Evolutionary conservation across 345 rosid genomes (phyloP).

Genomic region (Salix exigua): DNA sequence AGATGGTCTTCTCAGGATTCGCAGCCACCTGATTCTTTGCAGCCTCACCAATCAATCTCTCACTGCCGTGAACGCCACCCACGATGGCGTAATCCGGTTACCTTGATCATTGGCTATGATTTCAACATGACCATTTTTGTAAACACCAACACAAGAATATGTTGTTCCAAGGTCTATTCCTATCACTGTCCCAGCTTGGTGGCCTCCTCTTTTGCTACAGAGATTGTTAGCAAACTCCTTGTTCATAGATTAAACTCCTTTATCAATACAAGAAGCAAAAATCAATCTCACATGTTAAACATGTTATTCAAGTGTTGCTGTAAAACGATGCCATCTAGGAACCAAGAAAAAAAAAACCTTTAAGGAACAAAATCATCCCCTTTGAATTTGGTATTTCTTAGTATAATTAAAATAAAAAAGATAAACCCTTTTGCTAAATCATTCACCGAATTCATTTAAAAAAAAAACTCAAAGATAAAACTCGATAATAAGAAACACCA

Average conservation of each 20-base stretch:
- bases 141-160: constrained; percentile 95
- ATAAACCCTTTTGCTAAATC: too few relatives aligned
- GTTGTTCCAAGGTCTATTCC: constrained; percentile 98
- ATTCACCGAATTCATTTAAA: too few relatives aligned
- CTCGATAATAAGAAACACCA: too few relatives aligned
- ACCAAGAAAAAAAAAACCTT: too few relatives aligned
- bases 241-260: constrained; percentile 28
- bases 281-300: too few relatives aligned
- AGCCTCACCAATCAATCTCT: constrained; percentile 95
- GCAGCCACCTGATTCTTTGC: constrained; percentile 38
- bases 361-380: too few relatives aligned
- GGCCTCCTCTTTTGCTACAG: constrained; percentile 65
- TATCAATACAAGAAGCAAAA: too few relatives aligned
- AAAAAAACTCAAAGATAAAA: too few relatives aligned
- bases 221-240: constrained; percentile 56
- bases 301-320: too few relatives aligned
- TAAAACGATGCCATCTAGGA: too few relatives aligned
- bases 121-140: constrained; percentile 93
- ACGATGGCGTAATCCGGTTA: constrained; percentile 94
- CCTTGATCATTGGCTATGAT: constrained; percentile 99
- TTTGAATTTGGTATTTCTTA: too few relatives aligned
- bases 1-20: constrained; percentile 25
- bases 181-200: constrained; percentile 75
- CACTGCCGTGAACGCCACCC: constrained; percentile 95
- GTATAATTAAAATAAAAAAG: too few relatives aligned